phyloP scores from a whole-genome alignment of 2,329 filamentous ascomycete genomes.

The Fusarium guadeloupense region DNA sequence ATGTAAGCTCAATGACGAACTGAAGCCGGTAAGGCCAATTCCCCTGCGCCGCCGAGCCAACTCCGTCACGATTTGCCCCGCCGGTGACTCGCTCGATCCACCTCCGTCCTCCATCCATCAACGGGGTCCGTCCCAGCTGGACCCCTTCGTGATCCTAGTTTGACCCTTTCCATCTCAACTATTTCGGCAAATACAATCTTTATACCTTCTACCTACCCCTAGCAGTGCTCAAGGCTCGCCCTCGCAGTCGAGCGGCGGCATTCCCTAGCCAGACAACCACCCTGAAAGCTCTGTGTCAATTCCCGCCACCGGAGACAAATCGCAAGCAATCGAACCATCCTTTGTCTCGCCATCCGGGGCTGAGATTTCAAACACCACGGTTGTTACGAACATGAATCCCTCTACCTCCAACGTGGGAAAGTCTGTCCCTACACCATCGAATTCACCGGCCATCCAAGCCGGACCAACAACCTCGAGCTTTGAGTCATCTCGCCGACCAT shows the following conservation, averaged over 20 bases:
- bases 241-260: background rate
- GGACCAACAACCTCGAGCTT: constrained; percentile 57
- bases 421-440: constrained; percentile 58
- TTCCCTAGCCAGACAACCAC: constrained; percentile 1
- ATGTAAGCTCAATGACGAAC: constrained; percentile 4
- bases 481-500: constrained; percentile 61
- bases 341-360: constrained; percentile 6
- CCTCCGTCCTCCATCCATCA: constrained; percentile 44
- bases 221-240: background rate
- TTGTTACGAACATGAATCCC: constrained; percentile 47
- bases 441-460: constrained; percentile 52
- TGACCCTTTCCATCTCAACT: constrained; percentile 23
- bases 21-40: constrained; percentile 25
- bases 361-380: background rate
- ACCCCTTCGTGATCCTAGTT: constrained; percentile 43
- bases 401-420: constrained; percentile 56
- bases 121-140: constrained; percentile 50
- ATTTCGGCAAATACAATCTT: constrained; percentile 1
- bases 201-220: constrained; percentile 1
- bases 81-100: constrained; percentile 49
- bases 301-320: constrained; percentile 7
- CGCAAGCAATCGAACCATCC: constrained; percentile 9
- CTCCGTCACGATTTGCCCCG: constrained; percentile 51
- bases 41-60: constrained; percentile 28
- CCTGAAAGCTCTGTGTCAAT: constrained; percentile 2